Evolutionary conservation across 805 yeast species (phyloP).

Genomic region (Candida loeiensis): DNA sequence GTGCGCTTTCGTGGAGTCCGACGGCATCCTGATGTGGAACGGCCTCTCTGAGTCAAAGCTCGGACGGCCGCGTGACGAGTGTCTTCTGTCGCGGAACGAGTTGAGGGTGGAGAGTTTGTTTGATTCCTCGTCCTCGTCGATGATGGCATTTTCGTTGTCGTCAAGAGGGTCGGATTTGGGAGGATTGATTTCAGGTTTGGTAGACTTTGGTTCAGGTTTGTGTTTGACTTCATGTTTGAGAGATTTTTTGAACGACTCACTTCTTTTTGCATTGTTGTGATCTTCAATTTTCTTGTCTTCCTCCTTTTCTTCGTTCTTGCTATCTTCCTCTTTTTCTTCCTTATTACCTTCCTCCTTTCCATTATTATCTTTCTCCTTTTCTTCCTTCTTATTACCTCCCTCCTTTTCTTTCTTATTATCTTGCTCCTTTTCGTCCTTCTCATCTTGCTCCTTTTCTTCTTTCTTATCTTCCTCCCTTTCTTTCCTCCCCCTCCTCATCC

Average conservation of each 20-base stretch:
- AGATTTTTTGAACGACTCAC: not conserved
- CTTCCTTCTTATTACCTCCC: not conserved
- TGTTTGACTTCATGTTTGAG: no score
- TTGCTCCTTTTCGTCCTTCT: constrained; percentile 19
- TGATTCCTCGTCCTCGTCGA: constrained; percentile 1
- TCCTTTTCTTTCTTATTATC: not conserved
- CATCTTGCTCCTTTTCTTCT: constrained; percentile 22
- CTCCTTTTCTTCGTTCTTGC: not conserved
- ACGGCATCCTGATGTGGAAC: not conserved
- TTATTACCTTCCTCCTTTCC: not conserved
- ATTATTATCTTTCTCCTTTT: not conserved
- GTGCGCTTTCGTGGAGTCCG: not conserved
- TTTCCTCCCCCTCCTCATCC: constrained; percentile 7
- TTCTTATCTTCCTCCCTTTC: not conserved
- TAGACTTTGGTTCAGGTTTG: no score
- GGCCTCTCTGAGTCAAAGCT: not conserved
- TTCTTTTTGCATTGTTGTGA: not conserved
- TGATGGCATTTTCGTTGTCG: constrained; percentile 2
- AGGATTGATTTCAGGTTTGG: no score
- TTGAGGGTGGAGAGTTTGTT: not conserved
- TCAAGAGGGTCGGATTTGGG: no score
- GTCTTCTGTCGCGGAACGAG: constrained; percentile 1
- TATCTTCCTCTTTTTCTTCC: not conserved
- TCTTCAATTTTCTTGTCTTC: not conserved
- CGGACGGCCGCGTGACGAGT: not conserved